These are phyloP conservation scores for Metschnikowia koreensis DNA, from an alignment of 805 yeast species.

Conservation along the genomic window DNA sequence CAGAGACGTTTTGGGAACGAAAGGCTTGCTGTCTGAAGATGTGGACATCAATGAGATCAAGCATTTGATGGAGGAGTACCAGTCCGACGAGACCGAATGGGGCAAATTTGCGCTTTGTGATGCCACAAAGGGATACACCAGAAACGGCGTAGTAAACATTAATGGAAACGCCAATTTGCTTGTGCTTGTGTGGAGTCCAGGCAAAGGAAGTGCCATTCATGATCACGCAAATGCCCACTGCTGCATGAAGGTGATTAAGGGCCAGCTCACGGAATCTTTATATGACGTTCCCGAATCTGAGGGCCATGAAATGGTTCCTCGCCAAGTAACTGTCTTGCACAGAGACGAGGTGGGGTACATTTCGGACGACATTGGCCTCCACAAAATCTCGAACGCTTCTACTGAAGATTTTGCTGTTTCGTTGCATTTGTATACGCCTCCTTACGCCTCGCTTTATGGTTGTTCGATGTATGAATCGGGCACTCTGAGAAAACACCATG, in stretches of 20 bases:
- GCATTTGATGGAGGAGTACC: slow-evolving; percentile 47
- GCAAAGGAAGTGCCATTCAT: slow-evolving; percentile 61
- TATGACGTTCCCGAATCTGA: slow-evolving; percentile 48
- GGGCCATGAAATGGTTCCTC: slow-evolving; percentile 24
- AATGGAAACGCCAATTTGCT: slow-evolving; percentile 69
- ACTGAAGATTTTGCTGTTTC: slow-evolving; percentile 50
- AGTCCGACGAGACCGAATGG: slow-evolving; percentile 56
- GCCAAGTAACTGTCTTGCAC: slow-evolving; percentile 26
- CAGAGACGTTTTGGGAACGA: slow-evolving; percentile 28
- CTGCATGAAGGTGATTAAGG: slow-evolving; percentile 65
- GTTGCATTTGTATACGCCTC: slow-evolving; percentile 74
- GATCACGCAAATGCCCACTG: slow-evolving; percentile 80
- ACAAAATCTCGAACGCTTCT: slow-evolving; percentile 53
- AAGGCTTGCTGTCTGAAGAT: slow-evolving; percentile 44
- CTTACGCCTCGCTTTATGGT: slow-evolving; percentile 64
- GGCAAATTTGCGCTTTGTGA: slow-evolving; percentile 54
- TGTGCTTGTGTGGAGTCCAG: slow-evolving; percentile 70
- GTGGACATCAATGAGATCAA: slow-evolving; percentile 51
- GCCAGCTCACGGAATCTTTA: slow-evolving; percentile 54
- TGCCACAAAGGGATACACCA: slow-evolving; percentile 46
- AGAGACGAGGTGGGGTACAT: slow-evolving; percentile 60
- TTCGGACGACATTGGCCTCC: slow-evolving; percentile 63
- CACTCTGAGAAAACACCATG: slow-evolving; percentile 51
- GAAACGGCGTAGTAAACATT: slow-evolving; percentile 75
- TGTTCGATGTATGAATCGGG: slow-evolving; percentile 50